phyloP scores from a whole-genome alignment of 495 filamentous ascomycete genomes.

The Tuber microsphaerosporum region DNA sequence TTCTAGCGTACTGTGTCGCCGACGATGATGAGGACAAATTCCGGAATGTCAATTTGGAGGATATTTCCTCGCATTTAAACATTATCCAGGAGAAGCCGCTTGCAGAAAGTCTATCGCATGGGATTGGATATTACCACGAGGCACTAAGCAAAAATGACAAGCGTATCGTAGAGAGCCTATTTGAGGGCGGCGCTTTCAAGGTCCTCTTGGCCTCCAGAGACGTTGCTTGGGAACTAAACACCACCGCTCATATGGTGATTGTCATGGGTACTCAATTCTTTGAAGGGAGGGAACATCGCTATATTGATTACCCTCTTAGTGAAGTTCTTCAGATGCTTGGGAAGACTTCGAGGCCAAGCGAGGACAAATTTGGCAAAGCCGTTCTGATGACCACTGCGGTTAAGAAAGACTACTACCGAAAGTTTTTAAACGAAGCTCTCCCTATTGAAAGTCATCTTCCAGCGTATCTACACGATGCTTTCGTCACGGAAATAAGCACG shows the following conservation, averaged over 20 bases:
- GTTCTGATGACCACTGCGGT: conserved; percentile 91
- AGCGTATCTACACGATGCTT: conserved; percentile 84
- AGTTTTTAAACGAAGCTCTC: conserved; percentile 93
- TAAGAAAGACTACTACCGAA: conserved; percentile 96
- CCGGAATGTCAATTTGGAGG: conserved; percentile 68
- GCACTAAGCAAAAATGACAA: conserved; percentile 82
- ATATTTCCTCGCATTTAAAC: conserved; percentile 72
- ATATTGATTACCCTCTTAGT: conserved; percentile 91
- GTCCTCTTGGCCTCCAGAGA: conserved; percentile 88
- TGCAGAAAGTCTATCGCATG: conserved; percentile 85
- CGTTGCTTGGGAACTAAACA: conserved; percentile 91
- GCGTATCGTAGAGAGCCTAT: conserved; percentile 85
- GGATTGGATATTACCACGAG: conserved; percentile 96
- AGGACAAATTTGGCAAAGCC: conserved; percentile 76
- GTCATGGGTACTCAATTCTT: conserved; percentile 99
- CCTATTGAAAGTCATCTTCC: conserved; percentile 93
- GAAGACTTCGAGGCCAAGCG: conserved; percentile 69
- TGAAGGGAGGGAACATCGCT: conserved; percentile 92
- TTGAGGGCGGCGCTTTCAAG: conserved; percentile 84
- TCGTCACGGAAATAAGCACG: conserved; percentile 92
- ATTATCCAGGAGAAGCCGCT: conserved; percentile 78
- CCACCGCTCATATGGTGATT: conserved; percentile 79
- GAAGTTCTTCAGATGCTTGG: conserved; percentile 99
- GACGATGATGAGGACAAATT: conserved; percentile 94
- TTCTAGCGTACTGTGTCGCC: conserved; percentile 73